Conservation (phyloP, 768 basidiomycete species). For the Leccinum broughii region DNA sequence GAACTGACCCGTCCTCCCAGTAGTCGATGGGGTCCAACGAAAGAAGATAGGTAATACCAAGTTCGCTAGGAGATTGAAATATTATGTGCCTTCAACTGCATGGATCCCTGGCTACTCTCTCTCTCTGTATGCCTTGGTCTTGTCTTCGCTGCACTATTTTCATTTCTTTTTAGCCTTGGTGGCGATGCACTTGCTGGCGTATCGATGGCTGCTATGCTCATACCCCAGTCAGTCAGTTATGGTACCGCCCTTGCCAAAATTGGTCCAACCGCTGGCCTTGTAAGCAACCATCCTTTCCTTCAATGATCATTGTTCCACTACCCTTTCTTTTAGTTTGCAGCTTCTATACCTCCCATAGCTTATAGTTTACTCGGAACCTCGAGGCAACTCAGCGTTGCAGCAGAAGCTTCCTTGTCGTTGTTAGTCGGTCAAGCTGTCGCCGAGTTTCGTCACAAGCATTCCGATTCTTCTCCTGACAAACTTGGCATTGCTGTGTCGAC, state of each 20-base stretch:
- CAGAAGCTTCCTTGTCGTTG: constrained; percentile 86
- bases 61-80: constrained; percentile 55
- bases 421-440: constrained; percentile 85
- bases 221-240: constrained; percentile 89
- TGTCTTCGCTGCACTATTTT: neutral
- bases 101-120: constrained; percentile 81
- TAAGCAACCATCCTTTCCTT: constrained; percentile 36
- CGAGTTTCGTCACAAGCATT: constrained; percentile 56
- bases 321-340: constrained; percentile 58
- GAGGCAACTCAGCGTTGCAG: constrained; percentile 77
- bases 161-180: constrained; percentile 42
- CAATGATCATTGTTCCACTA: neutral
- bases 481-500: constrained; percentile 72
- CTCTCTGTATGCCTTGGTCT: constrained; percentile 51
- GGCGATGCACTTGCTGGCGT: constrained; percentile 84
- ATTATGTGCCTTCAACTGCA: constrained; percentile 73
- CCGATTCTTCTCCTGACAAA: constrained; percentile 42
- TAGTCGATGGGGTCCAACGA: constrained; percentile 16
- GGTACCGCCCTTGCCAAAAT: constrained; percentile 85
- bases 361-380: constrained; percentile 92
- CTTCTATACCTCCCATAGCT: constrained; percentile 82
- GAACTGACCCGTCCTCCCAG: neutral
- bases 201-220: constrained; percentile 81
- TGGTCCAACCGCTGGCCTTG: constrained; percentile 82
- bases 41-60: constrained; percentile 25